Base-by-base conservation (phyloP, 208 protist species). In the Acanthamoeba sp. region DNA sequence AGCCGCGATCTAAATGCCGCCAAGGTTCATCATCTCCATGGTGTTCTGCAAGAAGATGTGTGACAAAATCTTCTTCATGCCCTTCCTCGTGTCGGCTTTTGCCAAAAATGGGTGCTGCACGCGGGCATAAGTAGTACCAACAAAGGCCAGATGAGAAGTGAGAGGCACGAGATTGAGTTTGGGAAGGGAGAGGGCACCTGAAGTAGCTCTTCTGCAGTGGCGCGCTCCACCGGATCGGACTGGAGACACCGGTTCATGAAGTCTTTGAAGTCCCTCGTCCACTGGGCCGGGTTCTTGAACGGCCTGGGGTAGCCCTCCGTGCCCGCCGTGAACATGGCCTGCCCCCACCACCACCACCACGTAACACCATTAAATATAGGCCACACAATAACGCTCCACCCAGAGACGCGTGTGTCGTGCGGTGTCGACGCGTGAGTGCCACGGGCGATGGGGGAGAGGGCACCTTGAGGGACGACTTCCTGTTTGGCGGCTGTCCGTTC, bases 31-130 rank as follows among this genome's bases (percentile, higher is more conserved):
- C 45, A 78, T 93, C 50, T 93, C 90, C 69, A 93, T 93, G 50
- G 90, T 94, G 34, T 62, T 95, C 55, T 94, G 92, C 66, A 94
- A 55, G 66, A 95, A 96, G 14, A 96, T 95, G 48, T 91, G 85
- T 64, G 88, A 90, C 50, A 96, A 94, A 50, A 96, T 89, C 59
- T 82, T 57, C 69, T 96, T 96, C 95, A 96, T 96, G 66, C 78
- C 87, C 52, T 93, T 94, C 69, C 80, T 95, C n/a, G 95, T 82
- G 32, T 94, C 89, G n/a, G 76, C 69, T 69, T 93, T 87, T 14
- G 59, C 80, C 80, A 96, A 94, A 69, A 95, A 96, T 87, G 93
- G 89, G 91, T 96, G 95, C 95, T 96, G 91, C 12, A 27, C 18
- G n/a, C 4, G 40, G 32, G 7, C 1, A 73, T 16, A 20, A 66